These are phyloP conservation scores for Marasmius oreades DNA, from an alignment of 1,284 basidiomycete genomes.

Conservation along the genomic window DNA sequence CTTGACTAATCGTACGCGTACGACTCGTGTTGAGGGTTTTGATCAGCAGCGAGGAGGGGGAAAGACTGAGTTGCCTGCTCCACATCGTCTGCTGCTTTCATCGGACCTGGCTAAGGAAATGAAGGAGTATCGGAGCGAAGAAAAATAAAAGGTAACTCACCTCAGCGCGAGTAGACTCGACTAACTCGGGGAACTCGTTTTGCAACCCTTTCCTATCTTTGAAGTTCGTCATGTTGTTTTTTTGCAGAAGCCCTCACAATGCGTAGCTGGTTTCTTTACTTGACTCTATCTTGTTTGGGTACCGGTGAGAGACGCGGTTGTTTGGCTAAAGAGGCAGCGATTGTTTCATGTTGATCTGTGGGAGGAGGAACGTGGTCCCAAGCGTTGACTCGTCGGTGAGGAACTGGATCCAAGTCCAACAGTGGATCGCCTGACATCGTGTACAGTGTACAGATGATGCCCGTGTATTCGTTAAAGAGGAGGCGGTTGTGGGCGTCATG, in stretches of 20 bases:
- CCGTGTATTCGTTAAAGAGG: too few species aligned
- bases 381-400: constrained; percentile 64
- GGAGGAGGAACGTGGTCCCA: constrained; percentile 92
- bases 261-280: constrained; percentile 69
- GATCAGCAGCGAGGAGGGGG: constrained; percentile 79
- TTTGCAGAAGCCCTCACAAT: constrained; percentile 62
- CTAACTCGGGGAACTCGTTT: constrained; percentile 88
- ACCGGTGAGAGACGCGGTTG: constrained; percentile 79
- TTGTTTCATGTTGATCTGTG: constrained; percentile 67
- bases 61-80: constrained; percentile 96
- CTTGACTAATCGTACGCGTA: constrained; percentile 90
- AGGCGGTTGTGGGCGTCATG: too few species aligned
- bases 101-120: constrained; percentile 63
- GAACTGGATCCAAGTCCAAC: constrained; percentile 46
- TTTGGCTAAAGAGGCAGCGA: constrained; percentile 62
- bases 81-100: constrained; percentile 85
- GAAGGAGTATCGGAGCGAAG: background rate
- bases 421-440: constrained; percentile 4
- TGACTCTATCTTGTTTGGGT: constrained; percentile 58
- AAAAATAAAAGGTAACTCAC: constrained; percentile 35
- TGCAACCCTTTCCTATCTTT: constrained; percentile 91
- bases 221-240: constrained; percentile 79
- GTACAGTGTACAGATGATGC: constrained; percentile 13
- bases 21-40: constrained; percentile 72
- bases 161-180: constrained; percentile 63